A percentile compares a stretch with the other conserved stretches of the same genome.
phyloP scores from a whole-genome alignment of 768 basidiomycete genomes.

The Suillus discolor region DNA sequence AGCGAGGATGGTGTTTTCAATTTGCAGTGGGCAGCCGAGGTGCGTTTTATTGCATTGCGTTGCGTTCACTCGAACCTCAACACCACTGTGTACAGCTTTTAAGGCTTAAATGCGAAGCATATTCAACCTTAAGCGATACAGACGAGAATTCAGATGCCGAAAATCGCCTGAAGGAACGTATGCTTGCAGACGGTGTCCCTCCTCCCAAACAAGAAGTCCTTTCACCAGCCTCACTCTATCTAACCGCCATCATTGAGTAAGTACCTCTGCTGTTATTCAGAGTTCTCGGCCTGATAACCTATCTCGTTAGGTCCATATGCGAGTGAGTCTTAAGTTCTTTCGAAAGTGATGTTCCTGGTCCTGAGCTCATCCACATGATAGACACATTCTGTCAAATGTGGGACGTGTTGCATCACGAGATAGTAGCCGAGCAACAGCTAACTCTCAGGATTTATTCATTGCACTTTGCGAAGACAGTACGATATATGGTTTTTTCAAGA shows the following conservation, averaged over 20 bases:
- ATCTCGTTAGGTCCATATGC: conserved; percentile 69
- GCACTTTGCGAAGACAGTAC: conserved; percentile 90
- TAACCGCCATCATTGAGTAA: conserved; percentile 93
- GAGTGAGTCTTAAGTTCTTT: conserved; percentile 56
- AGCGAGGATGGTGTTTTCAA: conserved; percentile 63
- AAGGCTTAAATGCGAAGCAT: conserved; percentile 85
- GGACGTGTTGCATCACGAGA: conserved; percentile 85
- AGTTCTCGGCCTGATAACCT: conserved; percentile 28
- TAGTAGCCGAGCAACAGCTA: conserved; percentile 76
- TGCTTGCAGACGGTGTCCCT: conserved; percentile 53
- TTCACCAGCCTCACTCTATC: conserved; percentile 84
- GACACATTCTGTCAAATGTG: conserved; percentile 84
- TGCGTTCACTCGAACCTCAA: neutral
- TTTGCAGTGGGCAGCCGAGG: conserved; percentile 77
- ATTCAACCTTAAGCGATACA: conserved; percentile 80
- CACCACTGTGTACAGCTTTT: conserved; percentile 53
- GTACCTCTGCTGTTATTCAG: conserved; percentile 37
- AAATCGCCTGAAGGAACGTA: conserved; percentile 60
- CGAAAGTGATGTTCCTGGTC: conserved; percentile 11
- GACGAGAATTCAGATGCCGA: conserved; percentile 76
- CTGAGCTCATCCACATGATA: conserved; percentile 31
- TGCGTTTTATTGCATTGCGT: conserved; percentile 30
- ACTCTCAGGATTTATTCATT: conserved; percentile 79
- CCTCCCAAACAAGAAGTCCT: conserved; percentile 58
- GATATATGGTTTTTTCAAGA: conserved; percentile 82